Conservation (phyloP, 208 protist genomes). For the Vickermania spadyakhi region DNA sequence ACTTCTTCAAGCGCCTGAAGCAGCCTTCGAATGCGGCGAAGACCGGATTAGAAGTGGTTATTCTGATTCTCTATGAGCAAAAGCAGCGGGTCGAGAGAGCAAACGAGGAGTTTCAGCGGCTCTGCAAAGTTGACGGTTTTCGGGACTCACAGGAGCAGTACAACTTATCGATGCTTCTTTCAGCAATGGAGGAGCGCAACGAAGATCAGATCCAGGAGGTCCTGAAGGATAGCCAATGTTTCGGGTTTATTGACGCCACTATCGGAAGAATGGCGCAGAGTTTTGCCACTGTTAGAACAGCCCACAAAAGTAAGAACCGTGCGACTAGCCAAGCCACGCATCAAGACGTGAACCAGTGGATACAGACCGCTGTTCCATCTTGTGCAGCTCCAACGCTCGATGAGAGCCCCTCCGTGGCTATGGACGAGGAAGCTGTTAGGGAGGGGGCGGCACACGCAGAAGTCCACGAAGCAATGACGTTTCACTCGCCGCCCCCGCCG, state of each 20-base stretch:
- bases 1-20: conserved; percentile 50
- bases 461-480: too few relatives aligned
- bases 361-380: too few relatives aligned
- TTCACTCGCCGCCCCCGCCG: too few relatives aligned
- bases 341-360: too few relatives aligned
- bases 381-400: too few relatives aligned
- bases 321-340: too few relatives aligned
- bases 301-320: too few relatives aligned
- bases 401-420: too few relatives aligned
- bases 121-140: conserved; percentile 54
- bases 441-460: too few relatives aligned
- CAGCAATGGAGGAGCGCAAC: conserved; percentile 53
- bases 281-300: too few relatives aligned
- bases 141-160: conserved; percentile 38
- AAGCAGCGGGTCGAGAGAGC: conserved; percentile 45
- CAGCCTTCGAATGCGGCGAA: conserved; percentile 69
- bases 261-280: conserved; percentile 38
- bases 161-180: conserved; percentile 27
- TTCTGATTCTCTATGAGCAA: conserved; percentile 14
- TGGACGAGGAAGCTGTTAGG: too few relatives aligned
- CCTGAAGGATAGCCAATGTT: conserved; percentile 29
- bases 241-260: conserved; percentile 58
- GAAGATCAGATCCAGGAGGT: conserved; percentile 37
- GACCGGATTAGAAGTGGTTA: conserved; percentile 59
- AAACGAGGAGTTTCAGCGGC: conserved; percentile 38